phyloP scores from a whole-genome alignment of 1,284 basidiomycete species.

The Moesziomyces globuligerus region DNA sequence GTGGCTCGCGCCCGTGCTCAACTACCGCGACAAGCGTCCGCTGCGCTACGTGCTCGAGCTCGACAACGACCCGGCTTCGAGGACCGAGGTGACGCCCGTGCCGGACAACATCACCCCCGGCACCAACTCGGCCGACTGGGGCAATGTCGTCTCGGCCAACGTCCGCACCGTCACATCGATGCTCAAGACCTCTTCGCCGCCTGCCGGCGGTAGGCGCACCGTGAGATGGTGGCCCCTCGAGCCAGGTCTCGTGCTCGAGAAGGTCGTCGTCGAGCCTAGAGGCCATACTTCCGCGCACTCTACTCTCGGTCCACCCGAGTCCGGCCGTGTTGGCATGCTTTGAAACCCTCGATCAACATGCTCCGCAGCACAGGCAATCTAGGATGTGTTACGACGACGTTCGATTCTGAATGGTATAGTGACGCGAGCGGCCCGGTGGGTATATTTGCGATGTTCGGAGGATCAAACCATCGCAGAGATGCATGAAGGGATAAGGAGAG shows the following conservation, averaged over 20 bases:
- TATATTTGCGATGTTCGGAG: constrained; percentile 31
- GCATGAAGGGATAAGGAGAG: no score
- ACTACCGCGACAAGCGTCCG: constrained; percentile 30
- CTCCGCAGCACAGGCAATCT: no score
- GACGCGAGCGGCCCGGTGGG: no score
- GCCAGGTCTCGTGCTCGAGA: constrained; percentile 27
- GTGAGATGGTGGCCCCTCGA: constrained; percentile 34
- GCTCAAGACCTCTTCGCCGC: constrained; percentile 1
- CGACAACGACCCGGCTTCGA: constrained; percentile 12
- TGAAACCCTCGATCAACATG: neutral
- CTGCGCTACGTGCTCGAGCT: constrained; percentile 25
- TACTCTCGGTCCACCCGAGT: constrained; percentile 22
- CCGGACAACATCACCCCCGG: constrained; percentile 35
- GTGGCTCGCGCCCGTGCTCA: constrained; percentile 28
- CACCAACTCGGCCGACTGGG: constrained; percentile 33
- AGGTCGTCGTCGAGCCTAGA: constrained; percentile 24
- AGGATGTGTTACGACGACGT: no score
- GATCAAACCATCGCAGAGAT: no score
- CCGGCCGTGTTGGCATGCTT: constrained; percentile 16
- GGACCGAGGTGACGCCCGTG: constrained; percentile 9
- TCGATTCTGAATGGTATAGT: neutral
- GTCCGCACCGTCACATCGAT: constrained; percentile 21
- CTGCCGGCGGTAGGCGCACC: neutral
- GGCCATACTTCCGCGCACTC: constrained; percentile 3
- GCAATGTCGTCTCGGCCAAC: constrained; percentile 29